Evolutionary conservation across 2,329 filamentous ascomycete species (phyloP).

Genomic region (Byssochlamys sp.): DNA sequence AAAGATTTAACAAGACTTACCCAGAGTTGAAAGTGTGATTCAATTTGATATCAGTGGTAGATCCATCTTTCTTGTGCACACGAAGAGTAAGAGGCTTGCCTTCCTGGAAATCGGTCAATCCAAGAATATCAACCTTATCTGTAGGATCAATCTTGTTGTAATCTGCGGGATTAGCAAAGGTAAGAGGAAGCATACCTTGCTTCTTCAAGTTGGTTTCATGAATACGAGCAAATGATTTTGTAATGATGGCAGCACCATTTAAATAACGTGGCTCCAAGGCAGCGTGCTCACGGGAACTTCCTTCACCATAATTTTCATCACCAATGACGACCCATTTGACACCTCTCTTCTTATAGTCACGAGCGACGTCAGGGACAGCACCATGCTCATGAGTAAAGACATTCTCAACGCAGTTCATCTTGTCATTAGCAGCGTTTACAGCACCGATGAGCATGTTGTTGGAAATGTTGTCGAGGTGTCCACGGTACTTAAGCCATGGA

Average conservation of each 20-base stretch:
- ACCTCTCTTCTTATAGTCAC: conserved; percentile 96
- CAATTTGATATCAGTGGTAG: conserved; percentile 71
- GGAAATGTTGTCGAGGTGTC: conserved; percentile 97
- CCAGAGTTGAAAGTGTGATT: conserved; percentile 97
- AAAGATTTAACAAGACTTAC: too few relatives aligned
- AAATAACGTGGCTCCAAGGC: conserved; percentile 95
- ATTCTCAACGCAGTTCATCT: conserved; percentile 98
- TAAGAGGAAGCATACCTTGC: conserved; percentile 99
- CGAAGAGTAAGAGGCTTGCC: conserved; percentile 86
- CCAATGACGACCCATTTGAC: conserved; percentile 95
- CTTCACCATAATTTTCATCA: conserved; percentile 99
- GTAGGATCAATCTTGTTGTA: conserved; percentile 94
- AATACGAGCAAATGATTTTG: conserved; percentile 91
- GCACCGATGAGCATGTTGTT: conserved; percentile 99
- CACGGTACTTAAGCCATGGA: conserved; percentile 99
- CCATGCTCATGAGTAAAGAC: conserved; percentile 70
- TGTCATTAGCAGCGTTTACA: conserved; percentile 86
- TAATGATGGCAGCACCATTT: conserved; percentile 93
- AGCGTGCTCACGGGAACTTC: conserved; percentile 93
- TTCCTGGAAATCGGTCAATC: conserved; percentile 79
- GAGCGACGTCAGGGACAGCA: conserved; percentile 83
- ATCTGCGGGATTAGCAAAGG: conserved; percentile 86
- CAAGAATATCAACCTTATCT: conserved; percentile 81
- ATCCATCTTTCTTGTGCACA: conserved; percentile 82
- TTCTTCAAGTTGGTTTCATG: conserved; percentile 99